Conservation (phyloP, 768 basidiomycete genomes). For the Mycena vitilis region DNA sequence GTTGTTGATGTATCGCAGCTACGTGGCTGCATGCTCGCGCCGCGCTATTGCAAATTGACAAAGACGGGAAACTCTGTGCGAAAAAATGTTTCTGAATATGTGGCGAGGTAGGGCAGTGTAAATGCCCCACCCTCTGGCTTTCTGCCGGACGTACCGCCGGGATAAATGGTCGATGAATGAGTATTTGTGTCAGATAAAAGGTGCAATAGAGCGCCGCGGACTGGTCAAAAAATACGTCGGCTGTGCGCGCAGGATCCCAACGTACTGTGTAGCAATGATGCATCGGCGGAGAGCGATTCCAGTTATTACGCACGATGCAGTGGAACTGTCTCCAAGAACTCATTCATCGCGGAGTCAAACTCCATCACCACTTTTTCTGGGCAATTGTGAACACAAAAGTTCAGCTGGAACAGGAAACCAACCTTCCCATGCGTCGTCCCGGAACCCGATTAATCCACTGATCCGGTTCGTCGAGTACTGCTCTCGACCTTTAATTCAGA, state of each 20-base stretch:
- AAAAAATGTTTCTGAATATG: too few species aligned
- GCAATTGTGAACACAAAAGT: not conserved
- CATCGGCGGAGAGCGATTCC: not conserved
- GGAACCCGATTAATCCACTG: slow-evolving; percentile 11
- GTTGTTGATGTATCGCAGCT: slow-evolving; percentile 55
- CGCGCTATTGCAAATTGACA: slow-evolving; percentile 75
- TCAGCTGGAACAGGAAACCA: not conserved
- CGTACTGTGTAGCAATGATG: slow-evolving; percentile 47
- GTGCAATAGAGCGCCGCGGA: slow-evolving; percentile 52
- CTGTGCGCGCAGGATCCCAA: slow-evolving; percentile 56
- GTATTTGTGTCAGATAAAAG: slow-evolving; percentile 65
- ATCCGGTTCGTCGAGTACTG: slow-evolving; percentile 31
- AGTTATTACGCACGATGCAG: slow-evolving; percentile 49
- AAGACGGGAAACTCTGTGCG: slow-evolving; percentile 58
- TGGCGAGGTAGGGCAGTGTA: too few species aligned
- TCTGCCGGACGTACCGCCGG: slow-evolving; percentile 58
- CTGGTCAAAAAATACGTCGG: slow-evolving; percentile 48
- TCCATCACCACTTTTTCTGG: slow-evolving; percentile 28
- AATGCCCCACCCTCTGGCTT: slow-evolving; percentile 40
- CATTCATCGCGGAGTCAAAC: slow-evolving; percentile 57
- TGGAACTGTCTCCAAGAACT: slow-evolving; percentile 63
- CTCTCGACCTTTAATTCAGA: not conserved
- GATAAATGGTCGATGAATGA: slow-evolving; percentile 73
- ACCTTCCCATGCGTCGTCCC: slow-evolving; percentile 16
- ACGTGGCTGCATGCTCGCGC: slow-evolving; percentile 70